Conservation (phyloP, 2,329 filamentous ascomycete species). For the Aureobasidium pullulans region DNA sequence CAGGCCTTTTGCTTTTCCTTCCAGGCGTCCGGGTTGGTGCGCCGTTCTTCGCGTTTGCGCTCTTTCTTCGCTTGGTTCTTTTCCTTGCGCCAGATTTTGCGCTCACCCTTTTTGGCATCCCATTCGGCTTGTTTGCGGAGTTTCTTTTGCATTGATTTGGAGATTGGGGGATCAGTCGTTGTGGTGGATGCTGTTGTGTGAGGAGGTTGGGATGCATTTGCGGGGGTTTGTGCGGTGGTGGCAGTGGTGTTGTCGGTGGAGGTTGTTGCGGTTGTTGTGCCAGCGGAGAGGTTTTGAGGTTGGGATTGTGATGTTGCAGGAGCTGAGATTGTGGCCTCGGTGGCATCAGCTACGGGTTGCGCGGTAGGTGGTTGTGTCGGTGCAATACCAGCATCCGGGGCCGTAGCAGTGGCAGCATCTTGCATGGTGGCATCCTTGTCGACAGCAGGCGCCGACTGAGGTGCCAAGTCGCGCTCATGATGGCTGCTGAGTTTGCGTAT, state of each 20-base stretch:
- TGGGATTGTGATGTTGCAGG: background rate
- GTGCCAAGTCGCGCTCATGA: constrained; percentile 14
- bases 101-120: constrained; percentile 60
- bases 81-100: constrained; percentile 52
- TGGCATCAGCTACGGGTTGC: background rate
- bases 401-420: background rate
- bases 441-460: background rate
- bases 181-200: constrained; percentile 8
- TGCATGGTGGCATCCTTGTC: background rate
- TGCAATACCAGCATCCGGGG: background rate
- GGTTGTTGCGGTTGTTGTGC: background rate
- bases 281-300: constrained; percentile 9
- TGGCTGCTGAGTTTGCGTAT: constrained; percentile 45
- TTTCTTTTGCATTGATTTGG: constrained; percentile 83
- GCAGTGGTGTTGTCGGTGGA: background rate
- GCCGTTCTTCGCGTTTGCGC: constrained; percentile 27
- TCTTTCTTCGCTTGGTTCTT: constrained; percentile 48
- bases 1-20: constrained; percentile 13
- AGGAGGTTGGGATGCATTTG: background rate
- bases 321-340: background rate
- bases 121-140: constrained; percentile 63
- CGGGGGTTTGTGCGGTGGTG: background rate
- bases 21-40: constrained; percentile 16
- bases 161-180: constrained; percentile 41
- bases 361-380: background rate